Percentiles rank a stretch among this genome's conserved stretches.
These are phyloP conservation scores for Tolypocladium nubicola DNA, from an alignment of 2,329 filamentous ascomycete species.

Conservation along the genomic window DNA sequence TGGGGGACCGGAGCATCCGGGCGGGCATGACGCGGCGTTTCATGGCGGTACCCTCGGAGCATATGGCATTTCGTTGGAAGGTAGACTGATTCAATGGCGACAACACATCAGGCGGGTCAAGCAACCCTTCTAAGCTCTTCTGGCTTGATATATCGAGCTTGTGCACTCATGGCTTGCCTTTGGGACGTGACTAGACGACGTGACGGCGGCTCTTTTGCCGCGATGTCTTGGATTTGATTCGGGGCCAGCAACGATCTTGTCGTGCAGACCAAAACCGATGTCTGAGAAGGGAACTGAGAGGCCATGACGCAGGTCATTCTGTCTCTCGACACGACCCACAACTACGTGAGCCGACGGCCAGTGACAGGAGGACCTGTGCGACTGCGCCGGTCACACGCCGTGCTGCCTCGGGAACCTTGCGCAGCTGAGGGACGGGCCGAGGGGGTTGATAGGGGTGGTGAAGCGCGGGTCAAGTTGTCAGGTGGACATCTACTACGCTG, in stretches of 20 bases:
- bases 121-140: neutral
- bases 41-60: neutral
- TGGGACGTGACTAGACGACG: neutral
- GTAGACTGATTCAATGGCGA: neutral
- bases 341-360: too few relatives aligned
- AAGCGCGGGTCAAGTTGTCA: too few relatives aligned
- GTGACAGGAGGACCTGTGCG: too few relatives aligned
- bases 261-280: neutral
- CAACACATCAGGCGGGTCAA: neutral
- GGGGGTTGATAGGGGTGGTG: too few relatives aligned
- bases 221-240: neutral
- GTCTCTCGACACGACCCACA: too few relatives aligned
- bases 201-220: neutral
- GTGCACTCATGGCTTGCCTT: neutral
- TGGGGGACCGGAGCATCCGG: neutral
- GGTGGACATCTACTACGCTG: too few relatives aligned
- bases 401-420: too few relatives aligned
- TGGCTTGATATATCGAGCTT: neutral
- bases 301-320: too few relatives aligned
- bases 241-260: neutral
- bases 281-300: too few relatives aligned
- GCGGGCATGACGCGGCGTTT: constrained; percentile 4
- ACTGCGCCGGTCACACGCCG: too few relatives aligned
- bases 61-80: neutral
- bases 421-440: too few relatives aligned